phyloP scores from a whole-genome alignment of 176 grass and related monocot genomes.

The Canna indica region DNA sequence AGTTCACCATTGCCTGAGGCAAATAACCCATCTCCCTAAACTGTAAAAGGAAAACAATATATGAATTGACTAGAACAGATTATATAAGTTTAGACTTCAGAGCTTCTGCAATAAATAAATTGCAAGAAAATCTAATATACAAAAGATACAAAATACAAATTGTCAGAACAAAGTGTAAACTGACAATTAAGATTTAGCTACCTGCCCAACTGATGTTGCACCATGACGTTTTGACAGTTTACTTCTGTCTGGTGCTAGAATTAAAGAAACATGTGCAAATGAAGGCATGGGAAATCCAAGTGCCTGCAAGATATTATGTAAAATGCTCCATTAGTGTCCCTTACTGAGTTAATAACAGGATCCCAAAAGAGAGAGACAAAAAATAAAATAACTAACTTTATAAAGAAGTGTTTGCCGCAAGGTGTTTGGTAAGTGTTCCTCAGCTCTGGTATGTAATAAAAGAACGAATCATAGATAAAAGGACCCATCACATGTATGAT shows the following conservation, averaged over 20 bases:
- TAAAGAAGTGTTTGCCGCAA: conserved; percentile 93
- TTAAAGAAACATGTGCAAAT: conserved; percentile 97
- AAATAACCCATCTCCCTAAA: conserved; percentile 99
- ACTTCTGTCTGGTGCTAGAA: conserved; percentile 97
- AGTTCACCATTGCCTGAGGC: conserved; percentile 95
- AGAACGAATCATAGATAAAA: neutral
- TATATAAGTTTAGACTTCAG: no score
- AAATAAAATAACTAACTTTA: conserved; percentile 41
- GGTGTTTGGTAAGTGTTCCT: conserved; percentile 99
- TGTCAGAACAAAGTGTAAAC: neutral
- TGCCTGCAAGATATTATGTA: conserved; percentile 36
- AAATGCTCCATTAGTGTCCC: neutral
- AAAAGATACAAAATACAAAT: conserved; percentile 4
- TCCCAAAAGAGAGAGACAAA: neutral
- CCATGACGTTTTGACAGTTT: conserved; percentile 97
- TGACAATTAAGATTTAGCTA: conserved; percentile 16
- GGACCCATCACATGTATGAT: neutral
- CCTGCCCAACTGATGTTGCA: conserved; percentile 96
- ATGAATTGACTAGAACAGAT: neutral
- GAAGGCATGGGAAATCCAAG: conserved; percentile 94
- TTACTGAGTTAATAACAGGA: neutral
- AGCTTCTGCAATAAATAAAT: no score
- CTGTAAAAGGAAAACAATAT: conserved; percentile 32
- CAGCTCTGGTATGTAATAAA: conserved; percentile 40
- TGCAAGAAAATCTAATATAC: no score